Evolutionary conservation across 768 basidiomycete genomes (phyloP).

Genomic region (Serendipita sp.): DNA sequence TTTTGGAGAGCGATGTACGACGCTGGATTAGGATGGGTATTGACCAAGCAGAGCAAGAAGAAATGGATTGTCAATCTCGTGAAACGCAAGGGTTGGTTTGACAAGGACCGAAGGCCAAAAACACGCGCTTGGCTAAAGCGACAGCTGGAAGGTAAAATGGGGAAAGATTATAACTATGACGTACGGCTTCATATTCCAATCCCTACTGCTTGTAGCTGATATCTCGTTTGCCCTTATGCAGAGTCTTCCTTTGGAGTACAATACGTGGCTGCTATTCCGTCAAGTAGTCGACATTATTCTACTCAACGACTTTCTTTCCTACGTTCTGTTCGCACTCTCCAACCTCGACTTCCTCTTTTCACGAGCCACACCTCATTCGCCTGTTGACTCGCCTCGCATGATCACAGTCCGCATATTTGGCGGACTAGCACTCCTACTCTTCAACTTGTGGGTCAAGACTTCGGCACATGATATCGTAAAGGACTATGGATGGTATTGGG

Average conservation of each 20-base stretch:
- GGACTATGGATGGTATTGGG: constrained; percentile 98
- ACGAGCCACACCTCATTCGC: not conserved
- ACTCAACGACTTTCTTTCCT: constrained; percentile 93
- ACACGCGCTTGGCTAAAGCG: constrained; percentile 70
- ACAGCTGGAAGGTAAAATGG: constrained; percentile 87
- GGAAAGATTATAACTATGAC: constrained; percentile 83
- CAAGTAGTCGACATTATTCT: constrained; percentile 93
- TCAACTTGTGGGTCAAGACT: constrained; percentile 97
- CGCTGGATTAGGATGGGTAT: constrained; percentile 81
- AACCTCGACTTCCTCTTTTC: constrained; percentile 5
- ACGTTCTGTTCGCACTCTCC: constrained; percentile 80
- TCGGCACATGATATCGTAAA: constrained; percentile 97
- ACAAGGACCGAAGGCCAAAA: constrained; percentile 43
- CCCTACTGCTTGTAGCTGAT: not conserved
- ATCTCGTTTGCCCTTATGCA: constrained; percentile 19
- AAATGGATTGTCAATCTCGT: constrained; percentile 83
- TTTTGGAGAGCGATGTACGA: constrained; percentile 92
- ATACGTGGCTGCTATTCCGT: constrained; percentile 90
- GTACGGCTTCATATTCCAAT: constrained; percentile 28
- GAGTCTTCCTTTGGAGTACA: constrained; percentile 87
- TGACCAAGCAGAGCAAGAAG: constrained; percentile 90
- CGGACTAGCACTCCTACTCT: constrained; percentile 69
- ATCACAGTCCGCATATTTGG: constrained; percentile 26
- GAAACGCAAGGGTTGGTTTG: constrained; percentile 76
- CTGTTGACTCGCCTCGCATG: not conserved